A percentile compares a stretch with the other conserved stretches of the same genome.
These are phyloP conservation scores for Sanguinoderma infundibulare DNA, from an alignment of 1,284 basidiomycete genomes.

Conservation along the genomic window DNA sequence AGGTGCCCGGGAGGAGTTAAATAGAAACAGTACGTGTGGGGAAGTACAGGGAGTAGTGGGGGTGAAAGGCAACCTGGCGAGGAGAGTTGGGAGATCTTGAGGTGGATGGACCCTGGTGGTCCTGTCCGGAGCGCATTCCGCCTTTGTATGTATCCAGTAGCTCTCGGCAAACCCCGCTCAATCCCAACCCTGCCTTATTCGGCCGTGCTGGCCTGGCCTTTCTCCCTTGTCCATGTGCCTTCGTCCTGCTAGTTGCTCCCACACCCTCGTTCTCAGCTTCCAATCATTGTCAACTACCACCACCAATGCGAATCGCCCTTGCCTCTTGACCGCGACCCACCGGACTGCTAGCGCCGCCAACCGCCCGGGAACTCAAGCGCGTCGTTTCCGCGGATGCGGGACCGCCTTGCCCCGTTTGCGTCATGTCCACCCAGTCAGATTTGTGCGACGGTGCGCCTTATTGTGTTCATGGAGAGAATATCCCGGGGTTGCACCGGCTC, in stretches of 20 bases:
- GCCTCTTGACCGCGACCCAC: neutral
- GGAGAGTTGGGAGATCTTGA: slow-evolving; percentile 2
- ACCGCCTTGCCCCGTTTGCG: neutral
- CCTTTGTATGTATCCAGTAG: slow-evolving; percentile 20
- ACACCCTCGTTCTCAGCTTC: neutral
- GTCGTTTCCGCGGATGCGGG: neutral
- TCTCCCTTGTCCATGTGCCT: neutral
- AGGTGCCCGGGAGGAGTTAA: neutral
- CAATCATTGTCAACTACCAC: neutral
- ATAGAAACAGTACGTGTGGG: neutral
- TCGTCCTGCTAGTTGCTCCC: neutral
- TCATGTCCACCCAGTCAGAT: neutral
- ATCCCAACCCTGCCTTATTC: slow-evolving; percentile 10
- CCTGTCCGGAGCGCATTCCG: slow-evolving; percentile 1
- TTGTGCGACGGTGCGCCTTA: neutral
- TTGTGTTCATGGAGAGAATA: neutral
- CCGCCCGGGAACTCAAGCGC: neutral
- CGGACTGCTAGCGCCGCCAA: too few species aligned
- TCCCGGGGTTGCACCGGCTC: neutral
- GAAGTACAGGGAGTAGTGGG: neutral
- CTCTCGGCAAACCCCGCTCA: slow-evolving; percentile 16
- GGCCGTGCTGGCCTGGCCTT: neutral
- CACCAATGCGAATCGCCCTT: neutral
- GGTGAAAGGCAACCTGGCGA: slow-evolving; percentile 2
- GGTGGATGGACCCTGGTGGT: too few species aligned